Evolutionary conservation across 768 basidiomycete genomes (phyloP).

Genomic region (Xerocomellus intermedius): DNA sequence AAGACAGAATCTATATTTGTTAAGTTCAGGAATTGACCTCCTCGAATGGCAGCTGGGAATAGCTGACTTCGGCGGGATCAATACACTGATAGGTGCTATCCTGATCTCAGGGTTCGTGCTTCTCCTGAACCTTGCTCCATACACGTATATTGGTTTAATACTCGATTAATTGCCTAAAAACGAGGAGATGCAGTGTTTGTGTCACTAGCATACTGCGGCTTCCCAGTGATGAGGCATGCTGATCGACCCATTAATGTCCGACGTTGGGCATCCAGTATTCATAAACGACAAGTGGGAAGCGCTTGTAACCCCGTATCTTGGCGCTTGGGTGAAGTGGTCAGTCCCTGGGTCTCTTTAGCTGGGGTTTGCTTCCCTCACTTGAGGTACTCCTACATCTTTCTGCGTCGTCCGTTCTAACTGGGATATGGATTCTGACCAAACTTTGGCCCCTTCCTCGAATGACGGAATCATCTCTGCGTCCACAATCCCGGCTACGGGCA

Average conservation of each 20-base stretch:
- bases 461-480: neutral
- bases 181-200: neutral
- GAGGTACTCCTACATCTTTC: neutral
- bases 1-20: neutral
- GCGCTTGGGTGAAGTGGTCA: neutral
- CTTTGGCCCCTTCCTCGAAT: neutral
- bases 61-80: neutral
- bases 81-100: neutral
- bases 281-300: neutral
- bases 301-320: neutral
- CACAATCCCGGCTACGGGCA: neutral
- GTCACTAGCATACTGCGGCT: neutral
- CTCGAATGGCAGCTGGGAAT: neutral
- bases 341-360: neutral
- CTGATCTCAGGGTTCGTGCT: neutral
- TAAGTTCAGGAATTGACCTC: too few relatives aligned
- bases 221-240: neutral
- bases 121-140: neutral
- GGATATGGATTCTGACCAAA: neutral
- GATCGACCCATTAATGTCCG: neutral
- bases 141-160: neutral
- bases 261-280: neutral
- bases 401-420: neutral
- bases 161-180: neutral
- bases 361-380: neutral